Evolutionary conservation across 2,329 filamentous ascomycete species (phyloP), one percentile per base, ranked within the genome.

Genomic region (Magnaporthiopsis poae): DNA sequence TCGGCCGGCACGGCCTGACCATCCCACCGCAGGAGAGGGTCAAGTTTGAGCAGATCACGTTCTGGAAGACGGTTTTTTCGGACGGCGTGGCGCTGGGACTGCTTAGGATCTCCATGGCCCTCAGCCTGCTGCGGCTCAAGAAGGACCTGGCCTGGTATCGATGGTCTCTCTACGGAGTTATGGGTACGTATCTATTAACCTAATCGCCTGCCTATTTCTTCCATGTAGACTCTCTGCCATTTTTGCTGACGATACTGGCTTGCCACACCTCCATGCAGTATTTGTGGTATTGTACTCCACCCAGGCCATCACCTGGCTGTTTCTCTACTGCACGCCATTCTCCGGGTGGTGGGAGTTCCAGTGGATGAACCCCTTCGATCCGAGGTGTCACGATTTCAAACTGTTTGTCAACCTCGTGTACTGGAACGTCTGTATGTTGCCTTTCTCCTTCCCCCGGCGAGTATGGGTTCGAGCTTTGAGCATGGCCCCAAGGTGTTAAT

Each of bases 321-420:
- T 72, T 29, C 66, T 71, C n/a, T 71, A 71, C 46, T 71, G 71
- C 66, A 71, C 67, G 2, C 70, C 71, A 15, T 71, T 67, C 46
- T 71, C 71, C 2, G 70, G 71, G 1, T 72, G 70, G 70, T 72
- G 71, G 70, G 68, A 71, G 63, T 71, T 72, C 21, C 71, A 71
- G 31, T 72, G 70, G 71, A 69, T 69, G 66, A 71, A 71, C 56
- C 69, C 69, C 0, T 70, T 69, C 36, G 70, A 71, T 29, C 68
- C 69, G 5, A 67, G 70, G 11, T 72, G 71, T 9, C 66, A 68
- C 56, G 63, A 67, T 59, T 71, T 71, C 61, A 69, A 61, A 25
- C 2, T 70, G 1, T 71, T 71, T n/a, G 33, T 71, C 27, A 67
- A 69, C 36, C 66, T 72, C 2, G 67, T 65, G 2, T 71, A 71